Conservation (phyloP, 169 alveolate species). For the Eimeria acervulina region DNA sequence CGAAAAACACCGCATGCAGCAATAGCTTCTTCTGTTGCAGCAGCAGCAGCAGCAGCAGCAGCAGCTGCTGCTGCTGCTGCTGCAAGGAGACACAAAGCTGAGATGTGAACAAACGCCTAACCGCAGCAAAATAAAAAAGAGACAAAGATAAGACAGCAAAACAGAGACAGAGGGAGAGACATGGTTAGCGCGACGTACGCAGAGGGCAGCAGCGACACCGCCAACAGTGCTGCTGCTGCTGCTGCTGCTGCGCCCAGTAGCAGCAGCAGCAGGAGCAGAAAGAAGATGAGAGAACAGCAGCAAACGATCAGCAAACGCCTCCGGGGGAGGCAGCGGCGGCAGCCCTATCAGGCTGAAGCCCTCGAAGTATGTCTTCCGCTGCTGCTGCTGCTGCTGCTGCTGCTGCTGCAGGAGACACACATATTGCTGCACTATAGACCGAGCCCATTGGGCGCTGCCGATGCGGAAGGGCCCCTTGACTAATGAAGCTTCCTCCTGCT, state of each 20-base stretch:
- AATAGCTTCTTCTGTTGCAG: background rate
- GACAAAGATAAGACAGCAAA: background rate
- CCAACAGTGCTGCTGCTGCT: background rate
- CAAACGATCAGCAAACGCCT: constrained; percentile 50
- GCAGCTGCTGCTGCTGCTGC: background rate
- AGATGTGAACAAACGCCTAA: background rate
- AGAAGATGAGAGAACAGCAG: constrained; percentile 49
- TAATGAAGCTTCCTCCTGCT: background rate
- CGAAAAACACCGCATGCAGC: background rate
- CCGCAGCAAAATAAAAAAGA: no score
- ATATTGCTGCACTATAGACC: constrained; percentile 43
- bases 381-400: background rate
- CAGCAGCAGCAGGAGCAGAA: background rate
- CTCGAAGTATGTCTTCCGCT: background rate
- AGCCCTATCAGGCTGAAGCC: background rate
- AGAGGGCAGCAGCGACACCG: constrained; percentile 54
- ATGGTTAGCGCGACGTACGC: background rate
- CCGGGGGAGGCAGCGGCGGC: constrained; percentile 13
- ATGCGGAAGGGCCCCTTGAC: background rate
- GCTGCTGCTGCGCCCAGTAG: background rate
- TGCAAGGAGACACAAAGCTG: background rate
- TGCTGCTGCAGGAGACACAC: constrained; percentile 32
- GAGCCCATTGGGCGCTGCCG: constrained; percentile 53
- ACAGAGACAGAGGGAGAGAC: background rate
- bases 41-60: background rate